Base-by-base conservation (phyloP, 805 yeast genomes). In the Isabelozyma gotoi region DNA sequence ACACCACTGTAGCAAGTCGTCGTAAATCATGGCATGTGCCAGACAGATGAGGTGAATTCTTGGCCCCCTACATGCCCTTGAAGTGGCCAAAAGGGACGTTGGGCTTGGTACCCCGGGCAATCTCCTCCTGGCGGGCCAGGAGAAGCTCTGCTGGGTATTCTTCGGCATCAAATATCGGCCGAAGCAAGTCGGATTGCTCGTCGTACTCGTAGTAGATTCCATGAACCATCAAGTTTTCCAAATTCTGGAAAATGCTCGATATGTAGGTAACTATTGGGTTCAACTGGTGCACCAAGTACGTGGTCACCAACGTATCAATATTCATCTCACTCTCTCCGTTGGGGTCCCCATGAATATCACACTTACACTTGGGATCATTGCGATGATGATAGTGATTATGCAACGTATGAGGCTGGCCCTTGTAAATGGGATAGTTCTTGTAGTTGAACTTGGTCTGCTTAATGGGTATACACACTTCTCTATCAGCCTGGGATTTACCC, bases 401-500 rank as follows among this genome's bases (percentile, higher is more conserved):
- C 14, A 67, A 52, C 2, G 65, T 62, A 45, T 66, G 65, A 3
- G 68, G 65, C 36, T 60, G 60, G 11, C 73, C 73, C 41, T 63
- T 63, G 42, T 57, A 60, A 15, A 67, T 59, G 5, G 70, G 71
- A 40, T 66, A 65, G 29, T 52, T 47, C 14, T 45, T 46, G 46
- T 50, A 64, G 18, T 52, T 38, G 40, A 45, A 50, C 3, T 63
- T 51, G 15, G 44, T 48, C 35, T 60, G 62, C 38, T 61, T 62
- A 33, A 63, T 63, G 5, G 71, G 71, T 8, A 58, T 58, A 47
- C 66, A 65, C 7, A 65, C 66, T 50, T 65, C 69, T 45, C 72
- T 46, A 44, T 66, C 71, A 2, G 63, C 59, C 49, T 63, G 71
- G 17, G 67, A 47, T 46, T 65, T 62, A 4, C 65, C 65, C 19